A percentile compares a stretch with the other conserved stretches of the same genome.
These are phyloP conservation scores for Solanum appendiculatum DNA, from an alignment of 257 asterid species.

Conservation along the genomic window DNA sequence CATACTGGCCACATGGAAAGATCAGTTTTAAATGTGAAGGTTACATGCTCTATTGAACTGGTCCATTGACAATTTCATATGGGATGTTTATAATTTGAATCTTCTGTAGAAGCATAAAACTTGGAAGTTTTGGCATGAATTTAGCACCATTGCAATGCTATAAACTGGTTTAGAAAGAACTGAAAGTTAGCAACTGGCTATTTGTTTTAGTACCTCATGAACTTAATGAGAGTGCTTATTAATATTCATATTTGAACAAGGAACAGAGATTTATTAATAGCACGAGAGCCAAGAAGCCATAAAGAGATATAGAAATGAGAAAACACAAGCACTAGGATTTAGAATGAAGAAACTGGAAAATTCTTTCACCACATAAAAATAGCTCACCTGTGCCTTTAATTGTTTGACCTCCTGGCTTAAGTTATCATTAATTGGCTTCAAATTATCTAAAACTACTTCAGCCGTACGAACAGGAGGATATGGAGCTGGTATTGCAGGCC, in stretches of 20 bases:
- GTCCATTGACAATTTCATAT: neutral
- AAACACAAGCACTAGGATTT: neutral
- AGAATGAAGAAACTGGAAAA: neutral
- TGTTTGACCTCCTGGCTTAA: conserved; percentile 47
- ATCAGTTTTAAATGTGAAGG: neutral
- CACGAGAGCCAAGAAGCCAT: neutral
- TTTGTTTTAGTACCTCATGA: neutral
- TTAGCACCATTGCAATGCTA: neutral
- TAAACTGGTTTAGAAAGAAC: neutral
- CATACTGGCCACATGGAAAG: neutral
- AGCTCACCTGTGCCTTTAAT: conserved; percentile 63
- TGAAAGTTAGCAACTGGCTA: neutral
- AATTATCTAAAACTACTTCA: conserved; percentile 30
- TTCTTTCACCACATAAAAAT: neutral
- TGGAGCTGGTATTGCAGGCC: conserved; percentile 20
- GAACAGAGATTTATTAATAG: neutral
- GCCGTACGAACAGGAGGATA: conserved; percentile 18
- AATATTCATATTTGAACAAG: neutral
- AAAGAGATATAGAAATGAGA: neutral
- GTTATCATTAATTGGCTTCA: conserved; percentile 26
- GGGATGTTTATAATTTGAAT: neutral
- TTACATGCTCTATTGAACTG: neutral
- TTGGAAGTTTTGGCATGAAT: neutral
- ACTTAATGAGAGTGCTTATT: neutral
- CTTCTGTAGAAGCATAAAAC: neutral